Conservation (phyloP, 1,284 basidiomycete species). For the Ganoderma multipileum region DNA sequence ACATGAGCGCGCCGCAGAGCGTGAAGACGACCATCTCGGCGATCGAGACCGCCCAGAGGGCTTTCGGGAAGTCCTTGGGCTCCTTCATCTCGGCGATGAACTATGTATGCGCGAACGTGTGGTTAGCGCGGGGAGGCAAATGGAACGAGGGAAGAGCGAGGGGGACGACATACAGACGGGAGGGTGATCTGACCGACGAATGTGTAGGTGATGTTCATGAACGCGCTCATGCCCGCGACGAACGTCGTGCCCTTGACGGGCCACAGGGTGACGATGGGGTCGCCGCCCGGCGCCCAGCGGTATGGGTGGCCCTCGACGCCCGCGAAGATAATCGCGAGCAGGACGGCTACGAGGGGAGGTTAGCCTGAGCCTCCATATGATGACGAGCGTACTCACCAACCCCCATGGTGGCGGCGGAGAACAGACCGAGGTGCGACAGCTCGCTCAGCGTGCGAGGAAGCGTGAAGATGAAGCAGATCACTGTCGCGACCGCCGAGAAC, state of each 20-base stretch:
- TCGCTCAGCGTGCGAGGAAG: constrained; percentile 61
- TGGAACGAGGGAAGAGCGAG: neutral
- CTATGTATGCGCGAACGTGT: neutral
- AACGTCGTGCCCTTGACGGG: constrained; percentile 59
- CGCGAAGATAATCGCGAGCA: constrained; percentile 59
- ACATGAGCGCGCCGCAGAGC: constrained; percentile 66
- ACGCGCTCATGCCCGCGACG: constrained; percentile 57
- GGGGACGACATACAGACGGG: constrained; percentile 39
- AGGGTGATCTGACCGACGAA: constrained; percentile 67
- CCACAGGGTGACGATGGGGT: constrained; percentile 47
- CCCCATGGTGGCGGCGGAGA: constrained; percentile 60
- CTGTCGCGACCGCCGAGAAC: constrained; percentile 56
- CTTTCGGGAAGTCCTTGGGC: constrained; percentile 71
- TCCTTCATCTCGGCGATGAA: constrained; percentile 66
- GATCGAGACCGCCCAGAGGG: constrained; percentile 53
- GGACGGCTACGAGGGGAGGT: constrained; percentile 43
- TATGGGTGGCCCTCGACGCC: constrained; percentile 57
- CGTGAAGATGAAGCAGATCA: constrained; percentile 54
- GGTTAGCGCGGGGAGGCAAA: neutral
- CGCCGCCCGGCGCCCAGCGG: constrained; percentile 45
- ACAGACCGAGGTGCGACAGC: constrained; percentile 50
- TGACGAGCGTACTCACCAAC: constrained; percentile 34
- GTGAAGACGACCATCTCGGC: constrained; percentile 67
- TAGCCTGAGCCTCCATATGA: neutral
- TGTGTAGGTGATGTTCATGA: constrained; percentile 61